Evolutionary conservation across 1,284 basidiomycete species (phyloP), one percentile per base, ranked within the genome.

Genomic region (Tilletia walkeri): DNA sequence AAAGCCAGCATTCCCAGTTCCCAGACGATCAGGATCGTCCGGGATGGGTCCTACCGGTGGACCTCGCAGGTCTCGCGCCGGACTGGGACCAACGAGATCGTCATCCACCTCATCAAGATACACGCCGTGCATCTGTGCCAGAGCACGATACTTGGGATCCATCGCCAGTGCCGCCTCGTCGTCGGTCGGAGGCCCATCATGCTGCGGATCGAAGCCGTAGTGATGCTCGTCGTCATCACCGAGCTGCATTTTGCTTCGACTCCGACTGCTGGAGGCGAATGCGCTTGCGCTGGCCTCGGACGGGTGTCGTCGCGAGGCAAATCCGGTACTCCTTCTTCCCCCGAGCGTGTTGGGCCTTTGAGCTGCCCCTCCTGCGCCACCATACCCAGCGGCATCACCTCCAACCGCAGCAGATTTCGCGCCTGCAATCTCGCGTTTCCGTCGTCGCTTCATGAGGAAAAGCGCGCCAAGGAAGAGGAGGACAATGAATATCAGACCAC

Each of bases 401-500:
- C 36, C 59, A 3, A 16, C 56, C 5, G 56, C 59, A n/a, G 59
- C 59, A 4, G 59, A 18, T 12, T 10, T 18, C 36, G 59, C 59
- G 9, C 9, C 38, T 14, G 16, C 34, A 4, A 38, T 24, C 12
- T 34, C 12, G 12, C 20, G 48, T 24, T 54, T 50, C 48, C 48
- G 45, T 9, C 73, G 59, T 41, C 68, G 53, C 45, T 69, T 66
- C 65, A 68, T 70, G 6, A 71, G n/a, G 16, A 41, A 69, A 39
- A 69, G 54, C 6, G 71, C 20, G 2, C 76, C 69, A 12, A 73
- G 67, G 41, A 69, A 71, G 34, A 80, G 78, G 65, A 81, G 59
- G 16, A 79, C 72, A 49, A 79, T 78, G 48, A 71, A 70, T 10
- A 77, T 70, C 67, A 79, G 70, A 24, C 76, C 77, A 20, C 75